Evolutionary conservation across 768 basidiomycete genomes (phyloP), one percentile per base, ranked within the genome.

Genomic region (Plicaturopsis crispa): DNA sequence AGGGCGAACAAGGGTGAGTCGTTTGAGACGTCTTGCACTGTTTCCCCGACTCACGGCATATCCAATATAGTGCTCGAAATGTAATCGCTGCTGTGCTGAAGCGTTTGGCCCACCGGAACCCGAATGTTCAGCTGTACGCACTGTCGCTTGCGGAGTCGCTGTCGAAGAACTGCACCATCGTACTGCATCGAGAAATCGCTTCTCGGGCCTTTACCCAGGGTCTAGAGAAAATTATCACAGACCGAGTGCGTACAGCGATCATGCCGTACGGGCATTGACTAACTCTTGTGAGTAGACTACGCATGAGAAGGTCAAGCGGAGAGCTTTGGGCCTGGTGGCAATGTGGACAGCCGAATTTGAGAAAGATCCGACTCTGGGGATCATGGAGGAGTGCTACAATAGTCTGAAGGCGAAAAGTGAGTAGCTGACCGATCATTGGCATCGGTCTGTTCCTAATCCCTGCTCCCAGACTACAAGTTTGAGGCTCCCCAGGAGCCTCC

Each of bases 111-210:
- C 96, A 99, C 61, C 78, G 96, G 14, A 96, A 87, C 56, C 85
- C 96, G 2, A 99, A 94, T 49, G 96, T 99, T 2, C 96, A 99
- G 62, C 74, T 97, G 1, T 97, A 93, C 53, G 76, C 94, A 4
- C 75, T 99, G 4, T 78, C 88, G 2, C 71, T 98, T 13, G 73
- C 83, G 2, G 94, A 97, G 53, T 76, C 92, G 0, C 70, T 99
- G 8, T 80, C 83, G 24, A 94, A 93, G 74, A 99, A 99, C 61
- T 89, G 89, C 48, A 78, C 78, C 2, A 70, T 83, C 46, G 70
- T 77, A 18, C 63, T 97, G 8, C 79, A 92, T 56, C 72, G 84
- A 33, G 94, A 99, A 59, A 69, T 99, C 36, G 82, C 90, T 0
- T 87, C 84, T 16, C 75, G 87, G 36, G 85, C 87, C 3, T 99